Base-by-base conservation (phyloP, 1,284 basidiomycete species). In the Microbotryum lychnidis-dioicae region DNA sequence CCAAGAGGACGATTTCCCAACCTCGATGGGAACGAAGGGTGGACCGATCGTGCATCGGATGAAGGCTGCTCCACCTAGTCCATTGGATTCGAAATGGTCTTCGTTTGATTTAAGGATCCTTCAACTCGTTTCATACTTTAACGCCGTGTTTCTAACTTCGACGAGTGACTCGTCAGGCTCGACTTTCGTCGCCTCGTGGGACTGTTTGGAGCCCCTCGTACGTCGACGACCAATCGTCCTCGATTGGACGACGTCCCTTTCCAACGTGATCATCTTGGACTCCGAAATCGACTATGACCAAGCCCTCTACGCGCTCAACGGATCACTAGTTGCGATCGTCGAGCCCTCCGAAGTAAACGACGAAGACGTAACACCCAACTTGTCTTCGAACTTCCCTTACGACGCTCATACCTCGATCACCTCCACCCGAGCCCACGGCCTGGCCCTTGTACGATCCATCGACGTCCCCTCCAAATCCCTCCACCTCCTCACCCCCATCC, bases 41-140 rank as follows among this genome's bases (percentile, higher is more conserved):
- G 42, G 31, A 12, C 42, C 8, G 54, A 49, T 25, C 29, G 25
- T 16, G 20, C 46, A 50, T 8, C n/a, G 20, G 7, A 56, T 47
- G n/a, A 42, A 42, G 9, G 37, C 27, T 16, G 49, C 33, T n/a
- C 50, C 27, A 14, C 50, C 51, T 20, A 46, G 57, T 1, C 80
- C 81, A 27, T 86, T 83, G 69, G 84, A 67, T 20, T 56, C 61
- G 20, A 69, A 66, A 20, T 69, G 58, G 59, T 57, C 85, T 0
- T 79, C 89, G 0, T 81, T 85, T 0, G 91, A 94, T 70, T 80
- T 87, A 62, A 84, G 91, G 6, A 79, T 81, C 2, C 77, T 93
- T 20, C 79, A 83, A 12, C 78, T 87, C 27, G 76, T 93, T n/a
- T 87, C 89, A 0, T 93, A 93, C 77, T 85, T 96, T 67, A 83